These are phyloP conservation scores for Suillus weaverae DNA, from an alignment of 768 basidiomycete genomes.

Conservation along the genomic window DNA sequence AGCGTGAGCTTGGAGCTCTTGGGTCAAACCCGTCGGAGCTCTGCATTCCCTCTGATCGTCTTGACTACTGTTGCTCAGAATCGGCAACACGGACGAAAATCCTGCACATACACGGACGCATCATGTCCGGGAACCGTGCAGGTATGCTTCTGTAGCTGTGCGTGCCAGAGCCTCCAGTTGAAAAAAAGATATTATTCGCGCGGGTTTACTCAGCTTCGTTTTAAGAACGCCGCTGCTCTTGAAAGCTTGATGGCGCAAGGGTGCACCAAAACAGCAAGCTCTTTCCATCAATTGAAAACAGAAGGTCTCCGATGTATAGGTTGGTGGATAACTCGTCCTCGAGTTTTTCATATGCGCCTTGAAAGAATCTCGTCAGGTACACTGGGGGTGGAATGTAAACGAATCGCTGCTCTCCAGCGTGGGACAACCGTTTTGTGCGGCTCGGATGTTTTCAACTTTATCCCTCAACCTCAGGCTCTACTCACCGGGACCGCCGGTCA, in stretches of 20 bases:
- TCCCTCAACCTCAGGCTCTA: not conserved
- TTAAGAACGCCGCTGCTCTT: conserved; percentile 79
- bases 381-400: conserved; percentile 33
- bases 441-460: not conserved
- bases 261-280: conserved; percentile 60
- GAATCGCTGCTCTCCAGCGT: not conserved
- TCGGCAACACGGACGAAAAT: conserved; percentile 73
- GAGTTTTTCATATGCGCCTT: conserved; percentile 73
- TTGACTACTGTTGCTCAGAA: conserved; percentile 62
- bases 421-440: not conserved
- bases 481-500: not conserved
- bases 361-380: conserved; percentile 73
- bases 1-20: conserved; percentile 41
- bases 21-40: conserved; percentile 63
- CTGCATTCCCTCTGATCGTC: conserved; percentile 67
- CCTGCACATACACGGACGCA: conserved; percentile 77
- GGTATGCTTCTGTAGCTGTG: conserved; percentile 67
- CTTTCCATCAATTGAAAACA: conserved; percentile 65
- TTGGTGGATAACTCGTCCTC: conserved; percentile 69
- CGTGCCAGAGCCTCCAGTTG: conserved; percentile 56
- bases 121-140: conserved; percentile 57
- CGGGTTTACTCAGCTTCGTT: conserved; percentile 71
- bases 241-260: conserved; percentile 54
- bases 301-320: conserved; percentile 77
- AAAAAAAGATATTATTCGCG: conserved; percentile 79